Evolutionary conservation across 1,139 yeast species (phyloP), one percentile per base, ranked within the genome.

Genomic region (Zygosaccharomyces sapae): DNA sequence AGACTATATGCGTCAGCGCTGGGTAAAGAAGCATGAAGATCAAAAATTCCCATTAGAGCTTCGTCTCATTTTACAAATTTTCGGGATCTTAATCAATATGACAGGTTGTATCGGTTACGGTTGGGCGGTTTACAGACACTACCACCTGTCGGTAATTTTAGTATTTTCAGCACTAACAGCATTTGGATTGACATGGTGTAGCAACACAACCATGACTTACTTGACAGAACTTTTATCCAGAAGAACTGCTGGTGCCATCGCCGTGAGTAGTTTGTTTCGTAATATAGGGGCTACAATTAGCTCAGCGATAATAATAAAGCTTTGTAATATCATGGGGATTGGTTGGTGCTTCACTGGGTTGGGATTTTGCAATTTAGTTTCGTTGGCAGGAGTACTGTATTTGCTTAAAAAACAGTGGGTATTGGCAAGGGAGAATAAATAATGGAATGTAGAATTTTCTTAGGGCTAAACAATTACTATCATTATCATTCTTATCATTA

Each of bases 341-440:
- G 83, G 82, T 0, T 79, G 82, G 82, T 77, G 81, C 50, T 79
- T 79, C 53, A 76, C 81, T 1, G 81, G 81, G 0, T 61, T 78
- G 22, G 81, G 76, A 1, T 51, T 76, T 4, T 61, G 73, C 31
- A 71, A 75, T 48, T 31, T 73, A 9, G 44, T 74, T 9, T 54
- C 67, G 3, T 42, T 60, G 10, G 19, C 49, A 18, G 55, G 57
- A 6, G 55, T 57, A 10, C 41, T 48, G 18, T 57, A 55, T 41
- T 40, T 63, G 27, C 54, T 61, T 25, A n/a, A 50, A 38, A 31
- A 43, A 37, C 29, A 46, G 46, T 16, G 42, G 45, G 13, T 25
- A 33, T 16, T 35, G 41, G 41, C 47, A 43, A 25, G 40, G 40
- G 31, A 37, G 25, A 37, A 37, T 37, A 22, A 24, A 25, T 24